Base-by-base conservation (phyloP, 2,329 filamentous ascomycete genomes). In the Ascocoryne sarcoides region DNA sequence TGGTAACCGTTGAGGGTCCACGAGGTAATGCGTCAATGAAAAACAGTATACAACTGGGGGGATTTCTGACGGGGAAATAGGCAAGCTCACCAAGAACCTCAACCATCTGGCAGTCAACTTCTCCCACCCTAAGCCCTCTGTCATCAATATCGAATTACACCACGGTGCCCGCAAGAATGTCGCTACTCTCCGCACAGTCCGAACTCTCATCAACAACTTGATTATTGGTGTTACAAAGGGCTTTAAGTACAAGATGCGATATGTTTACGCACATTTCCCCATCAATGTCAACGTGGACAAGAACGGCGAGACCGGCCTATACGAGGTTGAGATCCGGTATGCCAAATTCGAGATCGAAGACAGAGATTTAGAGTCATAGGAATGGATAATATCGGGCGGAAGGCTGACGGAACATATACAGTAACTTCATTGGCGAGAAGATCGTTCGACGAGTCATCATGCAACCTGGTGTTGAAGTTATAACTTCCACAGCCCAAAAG, bases 161-260 rank as follows among this genome's bases (percentile, higher is more conserved):
- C 92, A 98, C 73, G 92, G 92, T 67, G 78, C 77, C 65, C 87
- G 92, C 74, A 98, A 98, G 83, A 90, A 87, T 68, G 84, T 98
- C 65, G 92, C 92, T 64, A 86, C 90, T 59, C 88, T 98, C 70
- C 88, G 92, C 63, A 98, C 92, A 63, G 92, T 98, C 74, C 87
- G 88, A 65, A 90, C 90, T 56, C 71, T 96, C 71, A 94, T 98
- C 79, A 86, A 93, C 80, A 98, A 98, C 84, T 69, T 98, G 73
- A 85, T 98, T 70, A 82, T 89, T 62, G 92, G 92, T 70, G 92
- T 98, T 58, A 98, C 92, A 68, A 94, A 90, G 78, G 92, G 92
- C 60, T 98, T 84, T 86, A 93, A 93, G 77, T 98, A 98, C 84
- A 98, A 98, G 86, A 96, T 98, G 90, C 87, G 93, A 65, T 98